Base-by-base conservation (phyloP, 148 eudicot genomes). In the Spergularia bocconei region DNA sequence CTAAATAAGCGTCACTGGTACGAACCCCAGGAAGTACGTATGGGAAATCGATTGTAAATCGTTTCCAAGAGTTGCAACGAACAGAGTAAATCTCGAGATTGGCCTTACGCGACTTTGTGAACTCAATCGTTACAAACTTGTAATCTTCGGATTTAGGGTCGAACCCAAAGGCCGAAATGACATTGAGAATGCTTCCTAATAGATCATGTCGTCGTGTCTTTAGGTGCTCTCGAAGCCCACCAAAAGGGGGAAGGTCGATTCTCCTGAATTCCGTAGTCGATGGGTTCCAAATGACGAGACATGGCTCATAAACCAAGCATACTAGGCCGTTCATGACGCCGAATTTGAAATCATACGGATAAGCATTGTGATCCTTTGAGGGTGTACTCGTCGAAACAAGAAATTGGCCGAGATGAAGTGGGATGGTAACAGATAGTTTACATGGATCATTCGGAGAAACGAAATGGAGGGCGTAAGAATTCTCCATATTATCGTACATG, bases 141-240 rank as follows among this genome's bases (percentile, higher is more conserved):
- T 55, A 71, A 71, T 56, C 74, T 13, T 56, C 4, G 17, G 51
- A 36, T 33, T 53, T n/a, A 4, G 74, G 74, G 7, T 71, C 74
- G 29, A 36, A 71, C 74, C 62, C 74, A 56, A 71, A 71, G 33
- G 51, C 63, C 15, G 36, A 70, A 33, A 70, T 3, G 48, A 44
- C 48, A 44, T 44, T 44, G 48, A 44, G 48, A 44, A 44, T 44
- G 1, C 48, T 44, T 44, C 48, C 48, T 44, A 9, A 44, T 44
- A 44, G 36, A 29, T 29, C 36, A 4, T 29, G 36, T 29, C 36
- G 36, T 29, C 36, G 36, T 29, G 36, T 29, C 36, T 29, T 29
- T 29, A 29, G 36, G 36, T 29, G 36, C 36, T 29, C 36, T 29
- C 36, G 36, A 29, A 29, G 36, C 36, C 36, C 36, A 29, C 36